Evolutionary conservation across 257 asterid species (phyloP).

Genomic region (Nicotiana obtusifolia): DNA sequence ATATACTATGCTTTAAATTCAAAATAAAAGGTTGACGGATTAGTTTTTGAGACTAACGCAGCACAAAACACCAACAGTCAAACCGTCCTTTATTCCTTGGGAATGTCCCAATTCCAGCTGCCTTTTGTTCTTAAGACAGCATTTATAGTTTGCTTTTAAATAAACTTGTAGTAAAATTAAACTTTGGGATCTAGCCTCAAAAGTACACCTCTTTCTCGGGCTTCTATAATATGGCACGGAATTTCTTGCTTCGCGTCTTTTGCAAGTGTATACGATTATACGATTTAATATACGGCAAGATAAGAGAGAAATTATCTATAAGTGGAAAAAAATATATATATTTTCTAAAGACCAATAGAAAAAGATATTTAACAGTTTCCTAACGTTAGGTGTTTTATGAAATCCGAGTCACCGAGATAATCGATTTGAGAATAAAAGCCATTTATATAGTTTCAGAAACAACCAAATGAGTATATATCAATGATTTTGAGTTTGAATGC

Average conservation of each 20-base stretch:
- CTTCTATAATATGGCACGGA: slow-evolving; percentile 29
- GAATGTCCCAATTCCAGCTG: background rate
- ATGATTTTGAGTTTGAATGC: background rate
- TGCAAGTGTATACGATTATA: background rate
- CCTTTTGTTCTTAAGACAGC: background rate
- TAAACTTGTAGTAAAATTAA: background rate
- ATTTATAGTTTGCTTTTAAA: background rate
- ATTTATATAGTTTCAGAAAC: background rate
- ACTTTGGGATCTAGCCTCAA: slow-evolving; percentile 29
- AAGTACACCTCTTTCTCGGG: slow-evolving; percentile 38
- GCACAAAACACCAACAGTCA: background rate
- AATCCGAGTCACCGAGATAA: background rate
- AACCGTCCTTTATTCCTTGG: background rate
- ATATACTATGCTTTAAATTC: too few species aligned
- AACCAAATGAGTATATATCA: background rate
- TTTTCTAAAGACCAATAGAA: too few species aligned
- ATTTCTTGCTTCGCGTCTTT: slow-evolving; percentile 14
- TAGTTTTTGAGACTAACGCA: background rate
- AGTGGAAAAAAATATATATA: too few species aligned
- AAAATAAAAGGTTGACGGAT: background rate
- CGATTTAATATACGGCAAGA: background rate
- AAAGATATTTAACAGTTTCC: background rate
- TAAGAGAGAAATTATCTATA: background rate
- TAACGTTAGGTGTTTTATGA: background rate
- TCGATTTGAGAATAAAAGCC: background rate